Conservation (phyloP, 345 rosid species). For the Melastoma malabathricum region DNA sequence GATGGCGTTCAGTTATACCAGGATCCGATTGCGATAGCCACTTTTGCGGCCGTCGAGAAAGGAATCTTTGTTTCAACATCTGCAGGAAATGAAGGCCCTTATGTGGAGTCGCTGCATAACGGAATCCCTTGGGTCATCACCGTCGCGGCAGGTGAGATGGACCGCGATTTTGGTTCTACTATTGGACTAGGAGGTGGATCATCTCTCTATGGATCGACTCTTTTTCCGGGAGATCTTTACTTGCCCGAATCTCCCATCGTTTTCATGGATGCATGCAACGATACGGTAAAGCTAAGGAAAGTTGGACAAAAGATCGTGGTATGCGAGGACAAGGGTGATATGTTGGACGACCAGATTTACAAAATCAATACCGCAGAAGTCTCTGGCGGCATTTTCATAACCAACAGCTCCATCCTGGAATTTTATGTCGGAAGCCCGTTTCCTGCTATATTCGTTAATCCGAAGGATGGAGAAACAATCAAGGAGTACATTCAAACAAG, state of each 20-base stretch:
- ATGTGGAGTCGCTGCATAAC: constrained; percentile 17
- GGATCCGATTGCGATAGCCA: constrained; percentile 39
- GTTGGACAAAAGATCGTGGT: constrained; percentile 3
- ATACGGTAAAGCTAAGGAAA: not conserved
- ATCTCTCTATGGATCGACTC: constrained; percentile 18
- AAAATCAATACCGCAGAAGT: constrained; percentile 1
- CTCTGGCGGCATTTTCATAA: constrained; percentile 11
- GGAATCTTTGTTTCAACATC: constrained; percentile 39
- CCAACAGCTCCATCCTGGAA: constrained; percentile 6
- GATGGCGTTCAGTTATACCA: constrained; percentile 18
- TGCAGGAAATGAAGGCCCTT: constrained; percentile 30
- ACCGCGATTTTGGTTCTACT: constrained; percentile 20
- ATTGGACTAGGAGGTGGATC: constrained; percentile 17
- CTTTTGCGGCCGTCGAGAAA: constrained; percentile 35
- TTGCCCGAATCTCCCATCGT: constrained; percentile 2
- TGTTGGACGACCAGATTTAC: constrained; percentile 2
- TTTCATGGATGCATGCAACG: constrained; percentile 7
- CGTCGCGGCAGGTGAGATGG: constrained; percentile 33
- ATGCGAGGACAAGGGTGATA: constrained; percentile 3
- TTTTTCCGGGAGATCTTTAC: constrained; percentile 15
- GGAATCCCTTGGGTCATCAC: constrained; percentile 41
- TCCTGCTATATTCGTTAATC: constrained; percentile 7
- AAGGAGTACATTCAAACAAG: constrained; percentile 13
- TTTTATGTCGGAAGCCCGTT: constrained; percentile 5
- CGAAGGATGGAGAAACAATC: constrained; percentile 11